Evolutionary conservation across 2,329 filamentous ascomycete genomes (phyloP).

Genomic region (Colletotrichum tanaceti): DNA sequence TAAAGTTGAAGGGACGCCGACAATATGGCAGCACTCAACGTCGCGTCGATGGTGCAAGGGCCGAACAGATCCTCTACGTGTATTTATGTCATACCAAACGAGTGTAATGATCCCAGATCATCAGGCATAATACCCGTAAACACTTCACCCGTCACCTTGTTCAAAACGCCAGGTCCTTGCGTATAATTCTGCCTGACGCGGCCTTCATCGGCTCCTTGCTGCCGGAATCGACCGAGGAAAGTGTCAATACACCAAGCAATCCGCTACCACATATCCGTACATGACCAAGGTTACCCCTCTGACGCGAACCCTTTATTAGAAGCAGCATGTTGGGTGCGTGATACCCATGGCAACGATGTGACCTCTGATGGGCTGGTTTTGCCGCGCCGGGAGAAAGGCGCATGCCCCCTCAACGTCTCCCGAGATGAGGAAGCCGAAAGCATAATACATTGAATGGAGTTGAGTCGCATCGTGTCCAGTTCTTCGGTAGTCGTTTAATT

Average conservation of each 20-base stretch:
- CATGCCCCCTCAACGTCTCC: conserved; percentile 5
- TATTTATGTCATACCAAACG: background rate
- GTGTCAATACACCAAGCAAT: background rate
- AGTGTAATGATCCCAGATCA: background rate
- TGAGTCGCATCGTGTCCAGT: background rate
- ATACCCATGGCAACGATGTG: background rate
- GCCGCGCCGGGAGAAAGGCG: background rate
- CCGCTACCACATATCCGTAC: background rate
- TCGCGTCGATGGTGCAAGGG: too few species aligned
- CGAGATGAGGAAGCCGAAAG: conserved; percentile 27
- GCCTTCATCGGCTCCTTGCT: background rate
- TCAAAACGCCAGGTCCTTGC: background rate
- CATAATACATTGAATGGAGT: conserved; percentile 15
- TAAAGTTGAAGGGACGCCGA: too few species aligned
- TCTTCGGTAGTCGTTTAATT: background rate
- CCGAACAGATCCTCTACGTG: background rate
- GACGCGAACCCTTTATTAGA: background rate
- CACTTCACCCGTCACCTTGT: background rate
- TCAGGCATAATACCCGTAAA: background rate
- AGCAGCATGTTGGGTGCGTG: background rate
- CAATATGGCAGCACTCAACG: background rate
- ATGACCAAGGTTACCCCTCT: conserved; percentile 3
- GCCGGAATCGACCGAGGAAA: background rate
- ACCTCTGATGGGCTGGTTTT: background rate
- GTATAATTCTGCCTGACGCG: background rate